Conservation (phyloP, 345 rosid genomes). For the Linum tenue region DNA sequence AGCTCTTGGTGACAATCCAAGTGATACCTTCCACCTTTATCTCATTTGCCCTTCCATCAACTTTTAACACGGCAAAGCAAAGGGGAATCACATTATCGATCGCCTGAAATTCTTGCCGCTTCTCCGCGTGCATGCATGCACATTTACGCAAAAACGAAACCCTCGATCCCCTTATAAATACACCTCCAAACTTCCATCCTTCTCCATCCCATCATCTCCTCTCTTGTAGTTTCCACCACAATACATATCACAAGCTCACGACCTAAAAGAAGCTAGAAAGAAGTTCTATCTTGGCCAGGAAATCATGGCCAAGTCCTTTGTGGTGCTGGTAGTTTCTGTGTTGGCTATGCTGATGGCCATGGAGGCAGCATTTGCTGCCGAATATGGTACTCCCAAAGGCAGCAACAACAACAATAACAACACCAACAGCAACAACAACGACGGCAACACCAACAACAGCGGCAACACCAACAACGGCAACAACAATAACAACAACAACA, state of each 20-base stretch:
- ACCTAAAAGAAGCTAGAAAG: background rate
- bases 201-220: background rate
- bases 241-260: background rate
- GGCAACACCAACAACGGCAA: constrained; percentile 5
- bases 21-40: too few relatives aligned
- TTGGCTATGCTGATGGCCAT: constrained; percentile 30
- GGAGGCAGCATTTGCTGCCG: constrained; percentile 18
- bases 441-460: constrained; percentile 1
- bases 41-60: too few relatives aligned
- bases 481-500: background rate
- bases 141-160: too few relatives aligned
- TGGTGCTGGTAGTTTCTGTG: constrained; percentile 19
- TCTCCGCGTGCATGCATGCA: too few relatives aligned
- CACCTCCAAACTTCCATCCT: background rate
- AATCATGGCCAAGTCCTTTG: background rate
- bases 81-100: too few relatives aligned
- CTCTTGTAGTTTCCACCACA: too few relatives aligned
- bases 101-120: too few relatives aligned
- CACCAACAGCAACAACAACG: constrained; percentile 13
- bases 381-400: constrained; percentile 4
- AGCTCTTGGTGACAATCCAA: too few relatives aligned
- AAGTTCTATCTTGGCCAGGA: constrained; percentile 8
- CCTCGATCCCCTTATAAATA: constrained; percentile 9
- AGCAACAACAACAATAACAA: constrained; percentile 3
- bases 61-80: too few relatives aligned